Evolutionary conservation across 108 stramenopile genomes (phyloP), one percentile per base, ranked within the genome.

Genomic region (Asterionellopsis glacialis): DNA sequence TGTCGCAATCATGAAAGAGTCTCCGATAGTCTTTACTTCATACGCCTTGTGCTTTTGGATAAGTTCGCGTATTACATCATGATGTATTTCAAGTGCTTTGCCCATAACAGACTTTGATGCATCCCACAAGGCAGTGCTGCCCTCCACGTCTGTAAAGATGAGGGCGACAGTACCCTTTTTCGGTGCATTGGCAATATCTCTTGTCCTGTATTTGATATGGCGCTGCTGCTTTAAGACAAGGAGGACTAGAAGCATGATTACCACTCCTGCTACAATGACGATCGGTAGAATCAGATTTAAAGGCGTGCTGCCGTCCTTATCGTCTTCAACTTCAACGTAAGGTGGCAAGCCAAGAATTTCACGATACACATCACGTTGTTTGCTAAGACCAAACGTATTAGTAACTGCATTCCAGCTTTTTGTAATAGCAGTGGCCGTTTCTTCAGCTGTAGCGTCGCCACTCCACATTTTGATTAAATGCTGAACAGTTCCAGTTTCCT

Each of bases 11-110:
- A 68, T 61, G 51, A 68, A 68, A 3, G 60, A 18, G 22, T 68
- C 67, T 16, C 67, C 67, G 27, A 61, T 51, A 2, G 67, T 68
- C 23, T 68, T 61, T 16, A 68, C 60, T 54, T 68, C 67, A 25
- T 68, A 68, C 7, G 28, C 67, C 5, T 55, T 9, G 45, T 68
- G 41, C 11, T 48, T 22, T 10, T 61, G 41, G 27, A 61, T 61
- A 0, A 51, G 13, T 44, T 53, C 40, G 27, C 67, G 67, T 9
- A 68, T 61, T n/a, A 61, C 53, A 21, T 68, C 40, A 39, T 68
- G 50, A 41, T 68, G 67, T 11, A 68, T 42, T 1, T 68, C 67
- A 4, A 68, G 33, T 24, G 67, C 58, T 16, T 68, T 68, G 11
- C 25, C 14, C 67, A 68, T 68, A 24, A 52, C 48, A 24, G 9